phyloP scores from a whole-genome alignment of 2,329 filamentous ascomycete genomes.

The Clarireedia monteithiana region DNA sequence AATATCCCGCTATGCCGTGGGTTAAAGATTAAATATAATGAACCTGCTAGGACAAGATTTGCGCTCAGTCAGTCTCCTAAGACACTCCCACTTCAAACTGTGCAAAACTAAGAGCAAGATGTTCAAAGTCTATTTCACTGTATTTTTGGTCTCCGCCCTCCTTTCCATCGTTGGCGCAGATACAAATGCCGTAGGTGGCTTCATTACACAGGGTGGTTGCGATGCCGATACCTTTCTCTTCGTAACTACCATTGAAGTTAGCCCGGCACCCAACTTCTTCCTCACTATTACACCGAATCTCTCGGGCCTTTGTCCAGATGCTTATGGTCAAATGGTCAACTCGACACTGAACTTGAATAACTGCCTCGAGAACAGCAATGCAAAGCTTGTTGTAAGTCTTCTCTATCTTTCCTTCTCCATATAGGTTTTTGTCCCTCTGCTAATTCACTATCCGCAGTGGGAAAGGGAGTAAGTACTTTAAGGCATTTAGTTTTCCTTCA shows the following conservation, averaged over 20 bases:
- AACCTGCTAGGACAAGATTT: too few species aligned
- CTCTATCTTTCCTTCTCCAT: not conserved
- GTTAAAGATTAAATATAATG: too few species aligned
- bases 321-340: not conserved
- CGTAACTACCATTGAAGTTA: not conserved
- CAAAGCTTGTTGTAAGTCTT: not conserved
- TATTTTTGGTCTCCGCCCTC: not conserved
- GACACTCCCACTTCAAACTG: too few species aligned
- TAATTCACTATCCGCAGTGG: not conserved
- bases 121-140: not conserved
- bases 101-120: not conserved
- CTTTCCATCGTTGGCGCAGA: not conserved
- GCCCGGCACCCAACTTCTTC: not conserved
- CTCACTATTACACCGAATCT: not conserved
- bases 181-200: not conserved
- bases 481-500: not conserved
- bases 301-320: constrained; percentile 1
- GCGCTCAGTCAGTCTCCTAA: too few species aligned
- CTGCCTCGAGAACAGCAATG: constrained; percentile 2
- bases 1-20: not conserved
- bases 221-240: not conserved
- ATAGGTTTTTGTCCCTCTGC: not conserved
- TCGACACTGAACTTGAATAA: constrained; percentile 3
- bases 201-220: not conserved
- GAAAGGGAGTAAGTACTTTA: not conserved